Evolutionary conservation across 139 green algal genomes (phyloP).

Genomic region (Chara braunii): DNA sequence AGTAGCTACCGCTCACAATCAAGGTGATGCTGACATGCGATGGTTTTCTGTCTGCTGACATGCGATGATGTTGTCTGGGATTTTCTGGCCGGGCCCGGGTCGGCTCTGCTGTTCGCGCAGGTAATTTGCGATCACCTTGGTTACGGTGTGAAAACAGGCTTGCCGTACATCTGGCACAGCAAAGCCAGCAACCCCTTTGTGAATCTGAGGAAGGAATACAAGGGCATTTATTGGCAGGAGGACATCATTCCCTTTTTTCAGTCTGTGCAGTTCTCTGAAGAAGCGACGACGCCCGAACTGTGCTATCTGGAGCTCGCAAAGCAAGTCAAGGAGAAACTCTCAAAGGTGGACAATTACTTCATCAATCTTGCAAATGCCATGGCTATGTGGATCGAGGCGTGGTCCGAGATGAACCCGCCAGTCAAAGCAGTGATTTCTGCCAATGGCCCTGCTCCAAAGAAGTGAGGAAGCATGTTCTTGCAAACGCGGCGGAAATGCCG

Average conservation of each 20-base stretch:
- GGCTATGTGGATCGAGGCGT: constrained; percentile 77
- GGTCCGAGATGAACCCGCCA: constrained; percentile 65
- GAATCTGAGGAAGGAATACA: constrained; percentile 97
- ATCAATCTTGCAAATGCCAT: constrained; percentile 87
- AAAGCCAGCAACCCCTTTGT: constrained; percentile 93
- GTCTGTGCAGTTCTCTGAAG: constrained; percentile 56
- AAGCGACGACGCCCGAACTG: constrained; percentile 49
- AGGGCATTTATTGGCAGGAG: constrained; percentile 96
- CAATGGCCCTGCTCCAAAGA: too few relatives aligned
- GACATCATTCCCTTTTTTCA: constrained; percentile 59
- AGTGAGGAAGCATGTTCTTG: too few relatives aligned
- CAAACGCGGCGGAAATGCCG: too few relatives aligned
- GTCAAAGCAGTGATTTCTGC: too few relatives aligned
- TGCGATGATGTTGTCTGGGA: too few relatives aligned
- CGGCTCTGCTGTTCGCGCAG: too few relatives aligned
- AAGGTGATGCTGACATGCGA: too few relatives aligned
- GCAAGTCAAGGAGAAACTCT: constrained; percentile 64
- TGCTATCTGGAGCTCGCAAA: constrained; percentile 83
- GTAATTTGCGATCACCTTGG: constrained; percentile 92
- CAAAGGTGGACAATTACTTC: constrained; percentile 87
- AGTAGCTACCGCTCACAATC: too few relatives aligned
- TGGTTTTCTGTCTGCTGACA: too few relatives aligned
- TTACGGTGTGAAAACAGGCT: constrained; percentile 84
- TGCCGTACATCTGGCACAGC: constrained; percentile 95
- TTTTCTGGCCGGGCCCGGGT: too few relatives aligned